These are phyloP conservation scores for Penicillium desertorum DNA, from an alignment of 495 filamentous ascomycete species.

Conservation along the genomic window DNA sequence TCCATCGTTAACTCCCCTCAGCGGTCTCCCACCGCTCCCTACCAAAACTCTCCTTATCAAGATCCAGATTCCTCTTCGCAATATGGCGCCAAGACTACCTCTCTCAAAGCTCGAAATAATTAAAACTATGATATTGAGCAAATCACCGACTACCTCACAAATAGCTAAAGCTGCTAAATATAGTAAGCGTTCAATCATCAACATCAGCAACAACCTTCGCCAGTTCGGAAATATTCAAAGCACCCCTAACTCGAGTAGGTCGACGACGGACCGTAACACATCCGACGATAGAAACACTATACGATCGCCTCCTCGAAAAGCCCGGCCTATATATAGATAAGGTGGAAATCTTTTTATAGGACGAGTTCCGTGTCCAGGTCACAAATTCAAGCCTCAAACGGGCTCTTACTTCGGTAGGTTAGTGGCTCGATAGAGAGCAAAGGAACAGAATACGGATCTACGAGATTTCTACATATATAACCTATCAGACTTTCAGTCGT, in stretches of 20 bases:
- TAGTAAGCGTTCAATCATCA: slow-evolving; percentile 8
- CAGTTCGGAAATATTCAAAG: slow-evolving; percentile 6
- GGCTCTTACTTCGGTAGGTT: slow-evolving; percentile 12
- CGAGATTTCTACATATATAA: slow-evolving; percentile 36
- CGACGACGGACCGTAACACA: background rate
- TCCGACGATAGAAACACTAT: slow-evolving; percentile 3
- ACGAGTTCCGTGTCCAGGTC: slow-evolving; percentile 14
- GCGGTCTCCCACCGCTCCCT: no score
- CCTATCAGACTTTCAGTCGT: slow-evolving; percentile 30
- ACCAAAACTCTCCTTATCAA: no score
- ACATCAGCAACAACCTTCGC: slow-evolving; percentile 6
- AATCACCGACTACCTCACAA: slow-evolving; percentile 2
- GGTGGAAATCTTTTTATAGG: slow-evolving; percentile 21
- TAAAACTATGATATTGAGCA: background rate
- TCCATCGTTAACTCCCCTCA: no score
- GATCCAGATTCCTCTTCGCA: background rate
- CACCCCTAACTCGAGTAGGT: slow-evolving; percentile 4
- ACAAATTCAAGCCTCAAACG: slow-evolving; percentile 11
- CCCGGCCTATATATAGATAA: slow-evolving; percentile 20
- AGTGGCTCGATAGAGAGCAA: slow-evolving; percentile 20
- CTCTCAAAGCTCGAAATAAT: slow-evolving; percentile 8
- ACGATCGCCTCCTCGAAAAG: slow-evolving; percentile 7
- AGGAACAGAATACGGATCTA: slow-evolving; percentile 34
- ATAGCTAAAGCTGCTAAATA: slow-evolving; percentile 5
- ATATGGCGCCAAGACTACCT: slow-evolving; percentile 15